phyloP scores from a whole-genome alignment of 2,329 filamentous ascomycete genomes.

The Cladophialophora yegresii region DNA sequence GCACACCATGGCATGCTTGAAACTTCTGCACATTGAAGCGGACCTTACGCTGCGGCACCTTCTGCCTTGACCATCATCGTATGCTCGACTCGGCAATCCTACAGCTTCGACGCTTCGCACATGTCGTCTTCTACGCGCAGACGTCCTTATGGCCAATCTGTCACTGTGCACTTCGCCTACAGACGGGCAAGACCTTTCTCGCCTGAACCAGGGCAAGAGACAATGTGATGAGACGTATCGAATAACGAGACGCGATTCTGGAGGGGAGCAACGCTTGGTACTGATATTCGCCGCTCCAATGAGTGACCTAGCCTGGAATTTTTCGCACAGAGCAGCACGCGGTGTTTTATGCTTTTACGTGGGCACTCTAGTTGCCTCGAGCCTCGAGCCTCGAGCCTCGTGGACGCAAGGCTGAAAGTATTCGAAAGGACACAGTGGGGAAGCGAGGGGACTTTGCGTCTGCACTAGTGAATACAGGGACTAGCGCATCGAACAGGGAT shows the following conservation, averaged over 20 bases:
- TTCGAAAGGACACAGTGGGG: background rate
- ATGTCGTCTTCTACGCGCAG: background rate
- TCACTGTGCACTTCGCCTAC: background rate
- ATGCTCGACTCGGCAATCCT: background rate
- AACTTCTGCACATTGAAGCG: conserved; percentile 5
- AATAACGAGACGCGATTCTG: background rate
- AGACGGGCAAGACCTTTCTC: background rate
- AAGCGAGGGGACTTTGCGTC: background rate
- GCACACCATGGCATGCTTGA: conserved; percentile 4
- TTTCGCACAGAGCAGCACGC: no score
- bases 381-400: background rate
- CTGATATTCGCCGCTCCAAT: background rate
- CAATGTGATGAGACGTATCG: background rate
- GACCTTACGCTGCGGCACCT: conserved; percentile 13
- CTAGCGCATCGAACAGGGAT: background rate
- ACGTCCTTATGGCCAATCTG: background rate
- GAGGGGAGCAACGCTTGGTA: background rate
- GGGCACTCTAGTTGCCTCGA: background rate
- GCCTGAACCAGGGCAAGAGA: background rate
- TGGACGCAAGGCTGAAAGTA: background rate
- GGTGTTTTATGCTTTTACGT: background rate
- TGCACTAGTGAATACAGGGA: background rate
- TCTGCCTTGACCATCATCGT: conserved; percentile 15
- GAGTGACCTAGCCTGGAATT: background rate
- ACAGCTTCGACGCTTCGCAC: background rate